Conservation (phyloP, 1,284 basidiomycete species). For the Apiotrichum siamense region DNA sequence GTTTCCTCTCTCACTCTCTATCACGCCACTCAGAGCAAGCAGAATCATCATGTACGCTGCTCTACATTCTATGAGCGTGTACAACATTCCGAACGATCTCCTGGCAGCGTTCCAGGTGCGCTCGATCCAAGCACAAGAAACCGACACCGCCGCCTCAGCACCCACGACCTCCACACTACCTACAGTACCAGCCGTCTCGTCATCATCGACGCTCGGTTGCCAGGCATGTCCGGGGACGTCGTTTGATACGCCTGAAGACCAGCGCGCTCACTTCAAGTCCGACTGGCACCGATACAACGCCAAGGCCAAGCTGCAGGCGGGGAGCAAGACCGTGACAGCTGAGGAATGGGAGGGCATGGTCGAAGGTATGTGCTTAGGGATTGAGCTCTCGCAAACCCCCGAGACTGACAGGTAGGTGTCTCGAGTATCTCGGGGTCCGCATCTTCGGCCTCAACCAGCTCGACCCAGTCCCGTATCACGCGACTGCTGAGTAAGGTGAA, state of each 20-base stretch:
- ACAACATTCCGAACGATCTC: constrained; percentile 61
- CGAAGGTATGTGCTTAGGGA: constrained; percentile 56
- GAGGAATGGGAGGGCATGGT: constrained; percentile 67
- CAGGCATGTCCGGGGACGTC: constrained; percentile 66
- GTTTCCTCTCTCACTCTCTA: background rate
- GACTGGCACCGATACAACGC: constrained; percentile 99
- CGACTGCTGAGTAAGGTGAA: constrained; percentile 59
- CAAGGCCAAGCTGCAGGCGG: constrained; percentile 64
- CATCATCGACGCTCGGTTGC: constrained; percentile 53
- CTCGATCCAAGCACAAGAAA: constrained; percentile 44
- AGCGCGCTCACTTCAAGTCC: constrained; percentile 80
- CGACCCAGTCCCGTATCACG: constrained; percentile 48
- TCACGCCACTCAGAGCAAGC: background rate
- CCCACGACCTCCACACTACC: background rate
- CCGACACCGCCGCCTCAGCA: background rate
- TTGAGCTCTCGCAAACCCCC: background rate
- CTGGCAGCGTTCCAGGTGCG: constrained; percentile 60
- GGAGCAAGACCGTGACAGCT: constrained; percentile 61
- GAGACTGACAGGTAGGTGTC: constrained; percentile 55
- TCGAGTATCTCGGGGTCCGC: constrained; percentile 86
- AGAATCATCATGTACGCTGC: background rate
- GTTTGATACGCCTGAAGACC: constrained; percentile 72
- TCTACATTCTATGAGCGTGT: constrained; percentile 47
- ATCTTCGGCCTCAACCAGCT: constrained; percentile 57
- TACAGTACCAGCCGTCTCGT: background rate